Percentiles rank a stretch among this genome's conserved stretches.
Evolutionary conservation across 108 stramenopile species (phyloP).

Genomic region (Stephanodiscus triporus): DNA sequence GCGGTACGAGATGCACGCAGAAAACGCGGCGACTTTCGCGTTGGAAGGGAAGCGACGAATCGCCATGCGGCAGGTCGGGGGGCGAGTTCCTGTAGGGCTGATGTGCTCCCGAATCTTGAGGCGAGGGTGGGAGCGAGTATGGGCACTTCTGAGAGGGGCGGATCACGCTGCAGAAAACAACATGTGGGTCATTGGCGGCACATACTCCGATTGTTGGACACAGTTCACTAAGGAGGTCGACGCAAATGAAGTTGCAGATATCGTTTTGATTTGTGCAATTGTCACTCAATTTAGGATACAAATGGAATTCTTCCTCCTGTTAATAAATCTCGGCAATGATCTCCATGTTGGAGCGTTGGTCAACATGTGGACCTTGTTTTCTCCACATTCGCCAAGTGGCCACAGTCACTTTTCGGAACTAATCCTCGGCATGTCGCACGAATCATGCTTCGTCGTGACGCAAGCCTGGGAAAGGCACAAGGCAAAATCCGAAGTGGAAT

Average conservation of each 20-base stretch:
- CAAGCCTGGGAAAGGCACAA: constrained; percentile 42
- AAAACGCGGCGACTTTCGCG: background rate
- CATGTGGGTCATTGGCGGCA: background rate
- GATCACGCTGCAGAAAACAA: background rate
- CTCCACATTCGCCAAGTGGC: background rate
- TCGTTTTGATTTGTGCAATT: background rate
- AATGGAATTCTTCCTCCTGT: constrained; percentile 26
- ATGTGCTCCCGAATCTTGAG: background rate
- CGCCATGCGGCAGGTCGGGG: background rate
- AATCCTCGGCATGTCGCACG: constrained; percentile 6
- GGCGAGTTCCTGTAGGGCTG: background rate
- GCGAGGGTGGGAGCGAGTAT: background rate
- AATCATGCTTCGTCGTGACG: constrained; percentile 22
- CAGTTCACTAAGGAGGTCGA: background rate
- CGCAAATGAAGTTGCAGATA: background rate
- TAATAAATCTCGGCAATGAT: constrained; percentile 13
- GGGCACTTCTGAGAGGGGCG: constrained; percentile 7
- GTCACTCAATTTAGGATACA: constrained; percentile 5
- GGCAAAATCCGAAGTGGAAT: background rate
- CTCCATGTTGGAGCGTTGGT: constrained; percentile 20
- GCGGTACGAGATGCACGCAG: constrained; percentile 26
- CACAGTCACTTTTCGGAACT: constrained; percentile 11
- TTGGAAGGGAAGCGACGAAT: too few species aligned
- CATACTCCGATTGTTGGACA: constrained; percentile 4
- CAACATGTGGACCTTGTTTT: constrained; percentile 12